Base-by-base conservation (phyloP, 805 yeast genomes). In the Candida germanica region DNA sequence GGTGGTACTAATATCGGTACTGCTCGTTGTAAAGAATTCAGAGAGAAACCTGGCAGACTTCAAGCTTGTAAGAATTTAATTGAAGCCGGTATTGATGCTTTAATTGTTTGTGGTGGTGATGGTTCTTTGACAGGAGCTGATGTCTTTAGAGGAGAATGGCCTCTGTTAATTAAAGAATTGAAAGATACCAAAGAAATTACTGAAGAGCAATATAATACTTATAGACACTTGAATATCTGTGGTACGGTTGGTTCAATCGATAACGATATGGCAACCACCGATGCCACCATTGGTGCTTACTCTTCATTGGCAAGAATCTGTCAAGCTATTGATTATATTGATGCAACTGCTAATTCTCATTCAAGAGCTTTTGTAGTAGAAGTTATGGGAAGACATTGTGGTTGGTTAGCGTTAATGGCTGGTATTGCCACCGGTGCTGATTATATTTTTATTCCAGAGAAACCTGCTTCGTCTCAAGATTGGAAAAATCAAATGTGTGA, bases 311-410 rank as follows among this genome's bases (percentile, higher is more conserved):
- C 84, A 47, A 73, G 98, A 58, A 93, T 93, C 50, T 84, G 95
- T 63, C 86, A 87, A 61, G 82, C 87, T 71, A 88, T 93, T 44
- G 98, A 93, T 63, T 91, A 87, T 67, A 93, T 93, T 49, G 97
- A 89, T 61, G 96, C 97, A 35, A 93, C 98, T 24, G 98, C 98
- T 12, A 79, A 85, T 48, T 91, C 98, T 2, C 98, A 93, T 61
- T 87, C 96, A 10, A 79, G 98, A 55, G 98, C 98, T 6, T 93
- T 93, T 59, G 96, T 93, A 29, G 85, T 93, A 41, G 98, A 93
- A 61, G 98, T 93, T 26, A 93, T 93, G 98, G 98, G 98, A 44
- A 80, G 98, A 57, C 97, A 93, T 61, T 93, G 98, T 72, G 98
- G 98, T 45, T 93, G 98, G 98, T 75, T 93, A 51, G 98, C 94